Conservation (phyloP, 164 flowering plant genomes). For the Macadamia integrifolia region DNA sequence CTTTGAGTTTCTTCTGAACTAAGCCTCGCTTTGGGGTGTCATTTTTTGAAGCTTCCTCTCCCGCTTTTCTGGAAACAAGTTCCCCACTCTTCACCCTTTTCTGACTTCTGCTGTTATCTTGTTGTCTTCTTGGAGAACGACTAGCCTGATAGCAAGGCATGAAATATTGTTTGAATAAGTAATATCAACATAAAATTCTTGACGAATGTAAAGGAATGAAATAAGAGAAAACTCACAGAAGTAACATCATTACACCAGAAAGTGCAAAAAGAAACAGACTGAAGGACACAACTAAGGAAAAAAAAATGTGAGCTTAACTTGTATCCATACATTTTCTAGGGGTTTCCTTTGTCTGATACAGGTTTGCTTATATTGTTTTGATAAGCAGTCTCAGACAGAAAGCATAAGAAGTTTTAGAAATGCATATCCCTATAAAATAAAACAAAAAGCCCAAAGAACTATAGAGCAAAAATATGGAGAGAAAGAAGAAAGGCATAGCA, state of each 20-base stretch:
- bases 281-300: too few relatives aligned
- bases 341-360: constrained; percentile 11
- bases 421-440: too few relatives aligned
- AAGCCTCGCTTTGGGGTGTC: constrained; percentile 7
- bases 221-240: not conserved
- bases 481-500: too few relatives aligned
- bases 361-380: not conserved
- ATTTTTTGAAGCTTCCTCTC: constrained; percentile 3
- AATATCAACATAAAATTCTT: not conserved
- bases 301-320: not conserved
- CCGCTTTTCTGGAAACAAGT: not conserved
- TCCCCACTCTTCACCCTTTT: not conserved
- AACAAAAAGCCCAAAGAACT: too few relatives aligned
- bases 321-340: not conserved
- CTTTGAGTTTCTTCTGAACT: constrained; percentile 4
- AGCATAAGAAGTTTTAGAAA: too few relatives aligned
- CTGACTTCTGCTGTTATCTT: not conserved
- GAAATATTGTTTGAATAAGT: not conserved
- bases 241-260: not conserved
- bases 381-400: not conserved
- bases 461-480: too few relatives aligned
- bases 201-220: not conserved
- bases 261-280: too few relatives aligned
- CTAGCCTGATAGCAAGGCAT: not conserved
- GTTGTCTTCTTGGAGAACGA: not conserved